Evolutionary conservation across 2,329 filamentous ascomycete genomes (phyloP).

Genomic region (Trichoderma citrinoviride): DNA sequence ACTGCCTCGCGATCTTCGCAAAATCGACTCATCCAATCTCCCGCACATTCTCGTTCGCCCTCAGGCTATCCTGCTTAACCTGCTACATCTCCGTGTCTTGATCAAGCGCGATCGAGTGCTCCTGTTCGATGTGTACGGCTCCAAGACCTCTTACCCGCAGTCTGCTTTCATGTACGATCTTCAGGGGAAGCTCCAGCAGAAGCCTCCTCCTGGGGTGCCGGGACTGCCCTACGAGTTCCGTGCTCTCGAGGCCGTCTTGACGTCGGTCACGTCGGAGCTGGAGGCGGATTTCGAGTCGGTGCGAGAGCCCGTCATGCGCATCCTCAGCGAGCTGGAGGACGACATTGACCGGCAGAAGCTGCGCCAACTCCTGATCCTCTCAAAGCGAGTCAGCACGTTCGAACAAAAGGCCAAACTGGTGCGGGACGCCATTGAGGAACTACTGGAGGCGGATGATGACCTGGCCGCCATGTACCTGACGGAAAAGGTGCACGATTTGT

Average conservation of each 20-base stretch:
- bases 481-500: constrained; percentile 74
- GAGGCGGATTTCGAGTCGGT: constrained; percentile 95
- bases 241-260: constrained; percentile 89
- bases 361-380: constrained; percentile 84
- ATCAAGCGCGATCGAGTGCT: constrained; percentile 94
- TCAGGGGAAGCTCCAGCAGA: constrained; percentile 86
- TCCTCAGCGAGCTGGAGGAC: constrained; percentile 87
- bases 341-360: constrained; percentile 96
- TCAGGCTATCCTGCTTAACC: constrained; percentile 88
- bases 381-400: constrained; percentile 93
- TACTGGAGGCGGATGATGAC: constrained; percentile 95
- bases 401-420: constrained; percentile 96
- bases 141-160: constrained; percentile 90
- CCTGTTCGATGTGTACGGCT: constrained; percentile 94
- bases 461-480: constrained; percentile 92
- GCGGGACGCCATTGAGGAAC: constrained; percentile 88
- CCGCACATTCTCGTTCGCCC: constrained; percentile 94
- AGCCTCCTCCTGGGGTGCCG: constrained; percentile 52
- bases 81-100: constrained; percentile 91
- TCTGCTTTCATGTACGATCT: constrained; percentile 98
- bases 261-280: constrained; percentile 86
- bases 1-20: constrained; percentile 88
- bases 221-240: constrained; percentile 92
- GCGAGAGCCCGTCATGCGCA: constrained; percentile 83
- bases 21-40: constrained; percentile 94